A percentile compares a stretch with the other conserved stretches of the same genome.
phyloP scores from a whole-genome alignment of 2,329 filamentous ascomycete genomes.

The Aspergillus pseudoviridinutans region DNA sequence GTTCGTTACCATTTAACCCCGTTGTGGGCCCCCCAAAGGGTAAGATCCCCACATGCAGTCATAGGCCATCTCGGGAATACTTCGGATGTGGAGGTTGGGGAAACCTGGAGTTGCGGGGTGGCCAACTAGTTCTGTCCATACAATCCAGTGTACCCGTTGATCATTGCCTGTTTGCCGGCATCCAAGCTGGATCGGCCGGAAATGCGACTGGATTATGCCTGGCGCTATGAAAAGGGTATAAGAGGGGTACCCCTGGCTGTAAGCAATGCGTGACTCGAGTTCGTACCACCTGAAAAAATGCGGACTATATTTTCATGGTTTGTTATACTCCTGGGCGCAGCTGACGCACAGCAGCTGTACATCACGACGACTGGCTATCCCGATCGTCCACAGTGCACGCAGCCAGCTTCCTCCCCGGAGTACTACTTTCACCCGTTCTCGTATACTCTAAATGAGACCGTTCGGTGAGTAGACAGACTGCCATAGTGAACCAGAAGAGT shows the following conservation, averaged over 20 bases:
- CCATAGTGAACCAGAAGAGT: neutral
- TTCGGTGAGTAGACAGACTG: neutral
- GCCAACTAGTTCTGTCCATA: too few species aligned
- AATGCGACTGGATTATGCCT: neutral
- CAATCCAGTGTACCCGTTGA: neutral
- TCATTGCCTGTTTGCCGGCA: neutral
- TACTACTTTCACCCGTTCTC: conserved; percentile 1
- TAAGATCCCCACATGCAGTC: too few species aligned
- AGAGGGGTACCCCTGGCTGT: neutral
- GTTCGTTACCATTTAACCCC: too few species aligned
- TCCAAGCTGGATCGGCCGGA: neutral
- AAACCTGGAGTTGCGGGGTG: neutral
- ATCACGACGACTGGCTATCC: neutral
- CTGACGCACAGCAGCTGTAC: conserved; percentile 2
- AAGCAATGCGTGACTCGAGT: neutral
- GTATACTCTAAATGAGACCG: conserved; percentile 1
- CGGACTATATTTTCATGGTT: neutral
- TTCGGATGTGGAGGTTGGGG: neutral
- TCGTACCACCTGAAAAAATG: neutral
- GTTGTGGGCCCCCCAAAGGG: too few species aligned
- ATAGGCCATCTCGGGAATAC: neutral
- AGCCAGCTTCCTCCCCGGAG: neutral
- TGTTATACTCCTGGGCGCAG: neutral
- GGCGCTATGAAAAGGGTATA: neutral
- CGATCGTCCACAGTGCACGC: conserved; percentile 1